Percentiles rank a stretch among this genome's conserved stretches.
These are phyloP conservation scores for Penicillium sp. DNA, from an alignment of 2,329 filamentous ascomycete genomes.

Conservation along the genomic window DNA sequence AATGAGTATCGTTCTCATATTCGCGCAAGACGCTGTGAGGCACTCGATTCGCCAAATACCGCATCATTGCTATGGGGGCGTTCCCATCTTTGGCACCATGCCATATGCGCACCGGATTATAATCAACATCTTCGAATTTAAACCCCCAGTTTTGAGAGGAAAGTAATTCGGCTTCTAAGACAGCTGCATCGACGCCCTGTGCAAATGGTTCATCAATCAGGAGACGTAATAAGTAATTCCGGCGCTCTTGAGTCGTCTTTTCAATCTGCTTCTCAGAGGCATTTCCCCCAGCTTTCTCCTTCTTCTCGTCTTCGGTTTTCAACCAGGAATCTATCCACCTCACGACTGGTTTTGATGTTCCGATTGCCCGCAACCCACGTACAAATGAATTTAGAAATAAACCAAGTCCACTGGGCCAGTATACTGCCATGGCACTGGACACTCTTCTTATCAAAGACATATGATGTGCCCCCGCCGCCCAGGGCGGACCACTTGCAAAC, in stretches of 20 bases:
- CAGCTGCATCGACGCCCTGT: constrained; percentile 22
- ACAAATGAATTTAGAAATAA: constrained; percentile 17
- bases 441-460: constrained; percentile 25
- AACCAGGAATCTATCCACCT: constrained; percentile 24
- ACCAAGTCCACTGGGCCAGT: constrained; percentile 23
- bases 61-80: constrained; percentile 28
- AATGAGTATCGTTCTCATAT: constrained; percentile 26
- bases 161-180: constrained; percentile 25
- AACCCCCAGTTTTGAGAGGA: constrained; percentile 26
- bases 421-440: constrained; percentile 16
- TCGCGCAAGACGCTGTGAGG: constrained; percentile 31
- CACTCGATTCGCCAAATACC: constrained; percentile 36
- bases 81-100: constrained; percentile 27
- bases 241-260: constrained; percentile 14
- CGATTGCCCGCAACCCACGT: constrained; percentile 18
- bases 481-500: constrained; percentile 23
- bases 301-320: constrained; percentile 10
- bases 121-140: constrained; percentile 23
- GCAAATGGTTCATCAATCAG: constrained; percentile 24
- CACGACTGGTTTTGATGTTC: constrained; percentile 17
- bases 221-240: constrained; percentile 15
- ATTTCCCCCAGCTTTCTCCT: constrained; percentile 8
- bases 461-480: constrained; percentile 29
- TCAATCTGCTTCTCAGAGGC: background rate
- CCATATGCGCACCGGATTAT: constrained; percentile 25